Percentiles rank a stretch among this genome's conserved stretches.
These are phyloP conservation scores for Cystobasidiopsis lactophilus DNA, from an alignment of 768 basidiomycete species.

Conservation along the genomic window DNA sequence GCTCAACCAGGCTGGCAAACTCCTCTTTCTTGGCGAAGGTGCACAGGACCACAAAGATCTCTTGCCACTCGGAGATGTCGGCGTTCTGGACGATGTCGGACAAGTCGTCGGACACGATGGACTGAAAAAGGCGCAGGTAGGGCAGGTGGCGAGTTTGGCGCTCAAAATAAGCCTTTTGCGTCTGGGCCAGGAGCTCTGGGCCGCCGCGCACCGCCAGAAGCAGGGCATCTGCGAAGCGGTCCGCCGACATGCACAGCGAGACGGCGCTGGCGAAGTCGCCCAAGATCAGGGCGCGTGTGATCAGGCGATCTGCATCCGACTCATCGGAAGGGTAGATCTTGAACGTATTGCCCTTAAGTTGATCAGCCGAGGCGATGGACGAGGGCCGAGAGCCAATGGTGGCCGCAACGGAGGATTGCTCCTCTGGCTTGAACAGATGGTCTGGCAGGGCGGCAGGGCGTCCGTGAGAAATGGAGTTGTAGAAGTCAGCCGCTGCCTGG, in stretches of 20 bases:
- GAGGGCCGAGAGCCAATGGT: slow-evolving; percentile 81
- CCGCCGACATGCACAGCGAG: slow-evolving; percentile 63
- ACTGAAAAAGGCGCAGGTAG: slow-evolving; percentile 83
- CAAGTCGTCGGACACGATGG: slow-evolving; percentile 76
- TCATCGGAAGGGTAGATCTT: slow-evolving; percentile 73
- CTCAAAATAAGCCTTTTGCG: slow-evolving; percentile 85
- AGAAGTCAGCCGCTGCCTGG: slow-evolving; percentile 42
- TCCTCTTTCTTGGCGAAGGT: slow-evolving; percentile 73
- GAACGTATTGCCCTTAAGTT: slow-evolving; percentile 52
- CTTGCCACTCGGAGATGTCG: slow-evolving; percentile 80
- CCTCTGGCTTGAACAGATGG: slow-evolving; percentile 44
- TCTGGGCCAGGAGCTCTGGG: slow-evolving; percentile 57
- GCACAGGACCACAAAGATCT: slow-evolving; percentile 87
- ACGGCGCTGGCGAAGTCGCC: slow-evolving; percentile 93
- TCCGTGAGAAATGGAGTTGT: slow-evolving; percentile 47
- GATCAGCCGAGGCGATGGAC: slow-evolving; percentile 47
- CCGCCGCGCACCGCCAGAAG: slow-evolving; percentile 80
- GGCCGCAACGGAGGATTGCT: slow-evolving; percentile 76
- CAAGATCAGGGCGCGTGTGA: slow-evolving; percentile 79
- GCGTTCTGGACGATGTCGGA: slow-evolving; percentile 90
- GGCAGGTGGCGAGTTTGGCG: slow-evolving; percentile 49
- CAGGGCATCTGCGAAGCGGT: slow-evolving; percentile 84
- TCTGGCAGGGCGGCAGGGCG: slow-evolving; percentile 26
- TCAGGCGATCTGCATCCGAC: slow-evolving; percentile 60
- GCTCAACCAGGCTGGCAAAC: slow-evolving; percentile 68